Conservation (phyloP, 2,329 filamentous ascomycete species). For the Penicillium occitanis region DNA sequence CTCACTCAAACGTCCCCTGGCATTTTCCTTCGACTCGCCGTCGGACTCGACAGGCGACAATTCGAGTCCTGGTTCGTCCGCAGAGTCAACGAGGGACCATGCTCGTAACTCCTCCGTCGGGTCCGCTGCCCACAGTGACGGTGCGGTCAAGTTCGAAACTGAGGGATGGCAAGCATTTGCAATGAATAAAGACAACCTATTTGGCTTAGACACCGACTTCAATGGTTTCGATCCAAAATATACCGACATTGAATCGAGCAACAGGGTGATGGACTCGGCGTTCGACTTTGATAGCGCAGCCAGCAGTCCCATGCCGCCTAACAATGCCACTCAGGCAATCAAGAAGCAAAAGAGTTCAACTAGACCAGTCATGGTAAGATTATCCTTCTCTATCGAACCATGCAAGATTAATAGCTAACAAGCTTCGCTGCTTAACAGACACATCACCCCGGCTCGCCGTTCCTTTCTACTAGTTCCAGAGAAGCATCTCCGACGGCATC, state of each 20-base stretch:
- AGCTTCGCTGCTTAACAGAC: constrained; percentile 24
- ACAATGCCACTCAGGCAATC: constrained; percentile 28
- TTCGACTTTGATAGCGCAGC: constrained; percentile 52
- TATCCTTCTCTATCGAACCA: background rate
- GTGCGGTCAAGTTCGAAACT: constrained; percentile 35
- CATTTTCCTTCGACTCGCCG: constrained; percentile 40
- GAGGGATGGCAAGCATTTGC: constrained; percentile 41
- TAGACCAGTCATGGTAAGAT: constrained; percentile 2
- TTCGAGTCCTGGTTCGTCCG: constrained; percentile 45
- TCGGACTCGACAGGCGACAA: constrained; percentile 47
- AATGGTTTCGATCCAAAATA: constrained; percentile 26
- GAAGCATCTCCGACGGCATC: constrained; percentile 39
- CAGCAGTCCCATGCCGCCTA: constrained; percentile 47
- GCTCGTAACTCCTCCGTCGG: constrained; percentile 42
- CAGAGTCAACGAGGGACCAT: constrained; percentile 44
- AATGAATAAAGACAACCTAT: constrained; percentile 42
- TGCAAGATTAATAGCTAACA: background rate
- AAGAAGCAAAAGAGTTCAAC: constrained; percentile 25
- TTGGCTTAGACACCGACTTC: constrained; percentile 39
- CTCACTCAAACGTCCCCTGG: constrained; percentile 34
- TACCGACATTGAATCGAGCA: constrained; percentile 46
- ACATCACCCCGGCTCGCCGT: constrained; percentile 30
- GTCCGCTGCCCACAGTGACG: constrained; percentile 42
- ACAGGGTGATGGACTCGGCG: constrained; percentile 50
- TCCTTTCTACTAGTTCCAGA: constrained; percentile 37